Conservation (phyloP, 331 rosid species). For the Spiraea crenata region DNA sequence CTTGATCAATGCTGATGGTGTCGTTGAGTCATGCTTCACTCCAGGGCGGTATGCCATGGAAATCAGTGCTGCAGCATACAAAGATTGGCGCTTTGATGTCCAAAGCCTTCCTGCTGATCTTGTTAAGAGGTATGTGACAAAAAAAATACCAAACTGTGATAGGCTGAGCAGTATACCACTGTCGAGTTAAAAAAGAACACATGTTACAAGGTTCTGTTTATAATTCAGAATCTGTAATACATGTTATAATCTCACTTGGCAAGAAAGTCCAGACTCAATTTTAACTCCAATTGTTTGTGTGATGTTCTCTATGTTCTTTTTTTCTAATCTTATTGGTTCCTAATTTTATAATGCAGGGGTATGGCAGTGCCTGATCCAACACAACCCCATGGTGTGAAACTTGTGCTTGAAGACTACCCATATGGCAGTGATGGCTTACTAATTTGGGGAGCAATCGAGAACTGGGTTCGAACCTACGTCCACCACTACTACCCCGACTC, state of each 20-base stretch:
- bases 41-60: conserved; percentile 90
- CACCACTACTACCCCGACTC: conserved; percentile 72
- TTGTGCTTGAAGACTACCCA: conserved; percentile 73
- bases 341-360: conserved; percentile 43
- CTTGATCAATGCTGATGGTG: conserved; percentile 69
- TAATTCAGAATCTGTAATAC: too few species aligned
- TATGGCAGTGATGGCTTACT: conserved; percentile 79
- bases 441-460: conserved; percentile 83
- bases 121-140: conserved; percentile 57
- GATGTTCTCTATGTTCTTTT: background rate
- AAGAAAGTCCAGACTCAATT: too few species aligned
- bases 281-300: background rate
- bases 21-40: conserved; percentile 80
- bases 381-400: conserved; percentile 80
- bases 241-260: too few species aligned
- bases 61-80: conserved; percentile 80
- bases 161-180: too few species aligned
- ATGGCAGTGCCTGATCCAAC: conserved; percentile 84
- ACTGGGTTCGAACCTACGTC: conserved; percentile 72
- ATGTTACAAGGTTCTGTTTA: too few species aligned
- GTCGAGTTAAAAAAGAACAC: too few species aligned
- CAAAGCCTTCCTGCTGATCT: conserved; percentile 89
- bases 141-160: background rate
- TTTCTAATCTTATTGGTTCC: background rate
- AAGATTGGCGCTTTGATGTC: conserved; percentile 82